Evolutionary conservation across 306 rosid species (phyloP), one percentile per base, ranked within the genome.

Genomic region (Malus orientalis): DNA sequence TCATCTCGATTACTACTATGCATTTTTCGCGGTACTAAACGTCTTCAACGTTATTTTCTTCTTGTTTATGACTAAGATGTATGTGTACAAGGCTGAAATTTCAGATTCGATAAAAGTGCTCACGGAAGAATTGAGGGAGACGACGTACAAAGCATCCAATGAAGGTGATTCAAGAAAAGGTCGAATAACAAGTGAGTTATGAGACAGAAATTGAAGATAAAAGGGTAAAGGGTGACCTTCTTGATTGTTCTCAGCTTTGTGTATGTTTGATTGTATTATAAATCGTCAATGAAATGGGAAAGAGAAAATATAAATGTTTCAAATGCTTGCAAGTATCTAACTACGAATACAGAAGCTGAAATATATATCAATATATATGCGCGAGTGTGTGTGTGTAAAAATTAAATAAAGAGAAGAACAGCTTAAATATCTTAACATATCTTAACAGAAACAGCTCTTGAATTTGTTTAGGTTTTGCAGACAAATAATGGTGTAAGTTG

Each of bases 1-100:
- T 66, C 98, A 89, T 80, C 89, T 95, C 38, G 97, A 95, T 75
- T 92, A 90, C 67, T 95, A 92, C 81, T 95, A 92, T 29, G 97
- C 92, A 18, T 92, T 95, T 16, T 76, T 95, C 38, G 81, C 78
- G 1, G 29, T 80, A 13, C 72, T 87, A 22, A 87, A 75, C 79
- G 2, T 79, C 25, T n/a, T 79, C 4, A 87, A 87, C 53, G 44
- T 84, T 45, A 11, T 74, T 14, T 14, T 80, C 75, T 87, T 84
- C 85, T 75, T 84, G 78, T 3, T 63, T 61, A 59, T 82, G 38
- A 60, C 84, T 16, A 88, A 81, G 87, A 74, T 74, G 57, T 89
- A 90, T 69, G 96, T 85, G 23, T 90, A 95, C 65, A 92, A 74
- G 81, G 97, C 84, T 32, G 97, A 95, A 74, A 88, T 95, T 67